Evolutionary conservation across 2,329 filamentous ascomycete genomes (phyloP), one percentile per base, ranked within the genome.

Genomic region (Cladosporium austrohemisphaericum): DNA sequence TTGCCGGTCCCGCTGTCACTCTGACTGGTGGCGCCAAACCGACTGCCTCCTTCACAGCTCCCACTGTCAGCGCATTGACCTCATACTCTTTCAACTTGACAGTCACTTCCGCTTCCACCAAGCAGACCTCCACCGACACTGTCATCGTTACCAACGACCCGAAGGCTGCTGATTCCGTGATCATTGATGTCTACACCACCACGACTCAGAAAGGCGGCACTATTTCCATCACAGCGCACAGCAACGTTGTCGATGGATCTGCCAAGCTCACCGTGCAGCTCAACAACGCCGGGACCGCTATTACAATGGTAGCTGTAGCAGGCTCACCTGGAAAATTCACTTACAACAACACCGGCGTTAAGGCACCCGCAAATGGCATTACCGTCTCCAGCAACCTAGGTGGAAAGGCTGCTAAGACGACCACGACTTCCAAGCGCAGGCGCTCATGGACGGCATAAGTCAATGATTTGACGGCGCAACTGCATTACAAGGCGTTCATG

Each of bases 191-290:
- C 1, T 70, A 66, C 50, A 66, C 65, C 1, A 66, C 61, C 60
- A 61, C 56, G 20, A 57, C 52, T 1, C 40, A 53, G n/a, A 61
- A 68, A 32, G 57, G 59, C 1, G 67, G 67, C 5, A 61, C 61
- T 10, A 60, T 68, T 18, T 49, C 52, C 9, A 64, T 68, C 29
- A 56, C 59, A 1, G 68, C 65, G 31, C 61, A 60, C 25, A 66
- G 63, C n/a, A 68, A 67, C 41, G 62, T 68, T 8, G 55, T 61
- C 9, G 65, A 66, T 23, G 60, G 62, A 9, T 57, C 61, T 14
- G 63, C 60, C 40, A 57, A 40, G n/a, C 60, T 0, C 2, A 41
- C 20, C 7, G 14, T 49, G 1, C 36, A 41, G 6, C 19, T 49
- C 14, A 38, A 19, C 38, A 41, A 41, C 38, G 58, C 55, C 2